These are phyloP conservation scores for Sporothrix inflata DNA, from an alignment of 2,329 filamentous ascomycete species.

Conservation along the genomic window DNA sequence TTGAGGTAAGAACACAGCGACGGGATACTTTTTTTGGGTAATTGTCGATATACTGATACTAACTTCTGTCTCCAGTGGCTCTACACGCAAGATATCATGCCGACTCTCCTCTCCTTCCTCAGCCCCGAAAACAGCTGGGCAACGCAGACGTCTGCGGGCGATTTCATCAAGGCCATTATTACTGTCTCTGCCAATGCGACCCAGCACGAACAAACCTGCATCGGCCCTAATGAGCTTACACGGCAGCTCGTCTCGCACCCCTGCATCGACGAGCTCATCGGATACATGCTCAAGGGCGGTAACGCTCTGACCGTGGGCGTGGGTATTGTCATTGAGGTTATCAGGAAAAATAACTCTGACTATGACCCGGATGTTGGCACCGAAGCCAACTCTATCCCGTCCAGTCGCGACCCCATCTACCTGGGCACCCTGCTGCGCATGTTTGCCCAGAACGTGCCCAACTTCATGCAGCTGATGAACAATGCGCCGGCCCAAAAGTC, in stretches of 20 bases:
- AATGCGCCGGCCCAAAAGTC: slow-evolving; percentile 74
- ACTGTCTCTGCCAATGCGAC: slow-evolving; percentile 98
- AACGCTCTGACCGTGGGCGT: slow-evolving; percentile 96
- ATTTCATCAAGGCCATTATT: slow-evolving; percentile 98
- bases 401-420: slow-evolving; percentile 90
- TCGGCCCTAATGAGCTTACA: slow-evolving; percentile 95
- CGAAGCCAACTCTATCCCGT: slow-evolving; percentile 77
- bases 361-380: slow-evolving; percentile 92
- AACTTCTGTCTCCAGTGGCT: slow-evolving; percentile 68
- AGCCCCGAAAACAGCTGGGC: slow-evolving; percentile 83
- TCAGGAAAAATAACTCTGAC: slow-evolving; percentile 98
- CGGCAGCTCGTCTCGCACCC: slow-evolving; percentile 86
- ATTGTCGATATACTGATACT: neutral
- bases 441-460: slow-evolving; percentile 87
- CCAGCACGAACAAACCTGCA: slow-evolving; percentile 97
- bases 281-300: slow-evolving; percentile 89
- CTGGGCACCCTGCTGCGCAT: slow-evolving; percentile 85
- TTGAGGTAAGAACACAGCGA: slow-evolving; percentile 64
- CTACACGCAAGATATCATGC: slow-evolving; percentile 84
- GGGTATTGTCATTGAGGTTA: slow-evolving; percentile 97
- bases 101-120: slow-evolving; percentile 82
- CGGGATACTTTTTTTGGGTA: neutral
- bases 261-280: slow-evolving; percentile 83
- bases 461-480: slow-evolving; percentile 90
- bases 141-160: slow-evolving; percentile 93